Conservation (phyloP, 2,329 filamentous ascomycete species). For the Bipolaris zeicola region DNA sequence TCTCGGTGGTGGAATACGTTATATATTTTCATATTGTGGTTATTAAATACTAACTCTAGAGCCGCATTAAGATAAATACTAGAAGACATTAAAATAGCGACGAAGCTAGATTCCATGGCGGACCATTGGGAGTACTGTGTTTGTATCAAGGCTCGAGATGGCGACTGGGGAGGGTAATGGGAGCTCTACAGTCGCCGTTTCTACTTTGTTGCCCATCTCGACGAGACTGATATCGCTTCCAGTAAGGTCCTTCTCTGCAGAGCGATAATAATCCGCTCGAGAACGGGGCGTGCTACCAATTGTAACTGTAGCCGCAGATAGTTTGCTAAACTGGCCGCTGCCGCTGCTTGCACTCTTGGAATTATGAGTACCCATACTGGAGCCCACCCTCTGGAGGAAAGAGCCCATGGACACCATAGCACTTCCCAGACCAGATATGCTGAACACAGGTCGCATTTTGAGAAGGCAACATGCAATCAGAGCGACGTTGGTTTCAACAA, state of each 20-base stretch:
- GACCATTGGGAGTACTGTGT: too few species aligned
- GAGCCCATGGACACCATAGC: conserved; percentile 7
- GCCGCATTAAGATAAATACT: too few species aligned
- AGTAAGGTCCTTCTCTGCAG: neutral
- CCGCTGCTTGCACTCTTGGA: neutral
- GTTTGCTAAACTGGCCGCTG: conserved; percentile 11
- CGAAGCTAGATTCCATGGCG: too few species aligned
- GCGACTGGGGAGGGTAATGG: too few species aligned
- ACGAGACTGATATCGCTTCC: conserved; percentile 10
- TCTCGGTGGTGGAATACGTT: too few species aligned
- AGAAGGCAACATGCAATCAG: conserved; percentile 12
- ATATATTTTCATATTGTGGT: too few species aligned
- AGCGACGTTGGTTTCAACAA: conserved; percentile 8
- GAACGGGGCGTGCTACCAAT: neutral
- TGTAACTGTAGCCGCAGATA: conserved; percentile 5
- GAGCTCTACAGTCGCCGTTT: neutral
- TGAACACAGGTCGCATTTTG: conserved; percentile 5
- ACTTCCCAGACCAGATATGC: conserved; percentile 1
- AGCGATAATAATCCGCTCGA: neutral
- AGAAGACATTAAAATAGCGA: too few species aligned
- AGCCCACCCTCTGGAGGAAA: conserved; percentile 9
- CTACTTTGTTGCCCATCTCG: conserved; percentile 5
- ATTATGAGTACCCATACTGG: conserved; percentile 7
- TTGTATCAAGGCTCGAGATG: too few species aligned
- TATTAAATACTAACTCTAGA: too few species aligned